phyloP scores from a whole-genome alignment of 2,329 filamentous ascomycete species.

The Nannizziopsis barbatae region DNA sequence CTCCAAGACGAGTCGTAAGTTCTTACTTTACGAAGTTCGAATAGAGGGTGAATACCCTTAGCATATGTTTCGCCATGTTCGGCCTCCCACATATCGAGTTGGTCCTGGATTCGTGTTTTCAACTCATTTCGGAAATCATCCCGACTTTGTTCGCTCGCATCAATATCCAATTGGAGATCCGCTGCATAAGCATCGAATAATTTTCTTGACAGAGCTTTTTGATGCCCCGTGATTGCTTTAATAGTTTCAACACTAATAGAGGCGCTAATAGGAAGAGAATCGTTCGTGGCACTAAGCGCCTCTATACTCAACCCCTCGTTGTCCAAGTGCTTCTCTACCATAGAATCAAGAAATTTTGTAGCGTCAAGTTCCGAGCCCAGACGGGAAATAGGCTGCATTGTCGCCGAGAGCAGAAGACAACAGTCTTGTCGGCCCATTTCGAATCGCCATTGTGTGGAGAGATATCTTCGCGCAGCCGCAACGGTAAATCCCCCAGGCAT shows the following conservation, averaged over 20 bases:
- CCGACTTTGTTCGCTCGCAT: background rate
- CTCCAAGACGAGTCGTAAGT: constrained; percentile 31
- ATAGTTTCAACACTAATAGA: too few species aligned
- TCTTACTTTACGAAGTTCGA: constrained; percentile 22
- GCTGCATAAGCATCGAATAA: background rate
- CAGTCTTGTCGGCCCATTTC: constrained; percentile 15
- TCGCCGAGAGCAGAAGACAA: constrained; percentile 20
- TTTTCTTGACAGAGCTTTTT: too few species aligned
- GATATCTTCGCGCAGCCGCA: constrained; percentile 16
- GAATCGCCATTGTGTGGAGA: constrained; percentile 23
- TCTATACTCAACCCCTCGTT: constrained; percentile 12
- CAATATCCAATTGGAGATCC: background rate
- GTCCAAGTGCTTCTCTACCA: constrained; percentile 15
- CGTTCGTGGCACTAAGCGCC: too few species aligned
- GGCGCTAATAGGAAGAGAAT: too few species aligned
- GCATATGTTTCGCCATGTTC: constrained; percentile 26
- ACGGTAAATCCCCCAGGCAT: constrained; percentile 24
- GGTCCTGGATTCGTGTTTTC: constrained; percentile 12
- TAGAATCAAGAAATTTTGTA: constrained; percentile 17
- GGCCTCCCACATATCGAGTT: constrained; percentile 20
- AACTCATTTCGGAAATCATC: background rate
- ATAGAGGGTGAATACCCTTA: constrained; percentile 23
- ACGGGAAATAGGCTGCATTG: constrained; percentile 18
- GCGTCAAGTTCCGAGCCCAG: constrained; percentile 13
- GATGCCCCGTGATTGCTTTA: too few species aligned